Evolutionary conservation across 805 yeast species (phyloP).

Genomic region (Pichia membranifaciens): DNA sequence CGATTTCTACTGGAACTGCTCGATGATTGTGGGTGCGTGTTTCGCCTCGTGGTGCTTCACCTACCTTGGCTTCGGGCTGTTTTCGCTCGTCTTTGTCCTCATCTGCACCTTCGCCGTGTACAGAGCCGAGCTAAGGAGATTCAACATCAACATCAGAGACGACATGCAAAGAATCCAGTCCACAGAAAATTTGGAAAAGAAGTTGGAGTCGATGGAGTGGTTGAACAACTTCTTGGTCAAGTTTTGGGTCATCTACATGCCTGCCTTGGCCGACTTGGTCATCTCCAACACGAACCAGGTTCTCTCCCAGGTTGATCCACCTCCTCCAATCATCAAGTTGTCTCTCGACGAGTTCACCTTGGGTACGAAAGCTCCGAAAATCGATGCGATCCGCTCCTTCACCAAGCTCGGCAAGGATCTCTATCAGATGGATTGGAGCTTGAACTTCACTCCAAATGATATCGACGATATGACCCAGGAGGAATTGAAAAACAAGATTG

Average conservation of each 20-base stretch:
- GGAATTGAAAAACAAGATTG: conserved; percentile 62
- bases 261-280: conserved; percentile 72
- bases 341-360: conserved; percentile 71
- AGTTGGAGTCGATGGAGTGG: conserved; percentile 76
- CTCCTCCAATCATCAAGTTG: conserved; percentile 72
- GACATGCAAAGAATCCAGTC: conserved; percentile 64
- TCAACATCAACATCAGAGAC: conserved; percentile 67
- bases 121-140: conserved; percentile 67
- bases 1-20: conserved; percentile 68
- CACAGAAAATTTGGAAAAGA: conserved; percentile 56
- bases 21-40: conserved; percentile 61
- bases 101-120: conserved; percentile 61
- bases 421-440: conserved; percentile 81
- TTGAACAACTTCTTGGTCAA: conserved; percentile 68
- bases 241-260: conserved; percentile 88
- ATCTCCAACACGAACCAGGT: conserved; percentile 61
- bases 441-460: conserved; percentile 76
- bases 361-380: conserved; percentile 75
- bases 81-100: conserved; percentile 55
- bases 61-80: conserved; percentile 55
- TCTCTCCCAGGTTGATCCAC: conserved; percentile 69
- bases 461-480: conserved; percentile 78
- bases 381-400: conserved; percentile 65
- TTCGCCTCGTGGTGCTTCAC: conserved; percentile 67
- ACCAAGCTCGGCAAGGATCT: conserved; percentile 61